A percentile compares a stretch with the other conserved stretches of the same genome.
Evolutionary conservation across 1,284 basidiomycete genomes (phyloP).

Genomic region (Hemileccinum hortonii): DNA sequence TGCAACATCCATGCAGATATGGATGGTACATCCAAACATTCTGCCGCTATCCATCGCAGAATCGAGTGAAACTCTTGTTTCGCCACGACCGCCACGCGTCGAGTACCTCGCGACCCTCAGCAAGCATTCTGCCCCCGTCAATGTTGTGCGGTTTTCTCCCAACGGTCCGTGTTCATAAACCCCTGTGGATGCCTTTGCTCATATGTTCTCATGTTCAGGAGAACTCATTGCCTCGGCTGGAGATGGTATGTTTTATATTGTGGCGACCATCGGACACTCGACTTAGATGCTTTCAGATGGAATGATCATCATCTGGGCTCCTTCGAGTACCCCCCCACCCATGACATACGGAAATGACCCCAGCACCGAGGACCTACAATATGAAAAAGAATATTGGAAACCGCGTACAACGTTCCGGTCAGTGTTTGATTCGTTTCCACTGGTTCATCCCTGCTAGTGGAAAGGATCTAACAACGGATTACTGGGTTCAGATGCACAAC

Average conservation of each 20-base stretch:
- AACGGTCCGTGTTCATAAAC: slow-evolving; percentile 61
- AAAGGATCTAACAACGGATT: slow-evolving; percentile 5
- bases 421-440: slow-evolving; percentile 17
- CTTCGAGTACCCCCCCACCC: slow-evolving; percentile 70
- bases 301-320: slow-evolving; percentile 95
- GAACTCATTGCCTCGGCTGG: slow-evolving; percentile 91
- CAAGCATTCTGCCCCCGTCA: slow-evolving; percentile 93
- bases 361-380: slow-evolving; percentile 72
- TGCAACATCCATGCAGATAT: slow-evolving; percentile 55
- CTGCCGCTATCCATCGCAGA: slow-evolving; percentile 65
- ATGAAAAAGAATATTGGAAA: slow-evolving; percentile 96
- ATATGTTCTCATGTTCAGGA: slow-evolving; percentile 44
- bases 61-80: slow-evolving; percentile 42
- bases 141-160: slow-evolving; percentile 95
- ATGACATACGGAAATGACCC: slow-evolving; percentile 76
- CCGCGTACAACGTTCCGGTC: slow-evolving; percentile 86
- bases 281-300: slow-evolving; percentile 63
- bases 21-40: slow-evolving; percentile 93
- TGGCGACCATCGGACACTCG: neutral
- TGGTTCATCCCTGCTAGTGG: neutral
- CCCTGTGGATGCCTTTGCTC: neutral
- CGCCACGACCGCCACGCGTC: slow-evolving; percentile 77
- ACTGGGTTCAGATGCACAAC: slow-evolving; percentile 61
- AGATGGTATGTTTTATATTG: slow-evolving; percentile 66
- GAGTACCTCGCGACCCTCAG: slow-evolving; percentile 95